Evolutionary conservation across 2,329 filamentous ascomycete species (phyloP).

Genomic region (Chaetomiaceae sp.): DNA sequence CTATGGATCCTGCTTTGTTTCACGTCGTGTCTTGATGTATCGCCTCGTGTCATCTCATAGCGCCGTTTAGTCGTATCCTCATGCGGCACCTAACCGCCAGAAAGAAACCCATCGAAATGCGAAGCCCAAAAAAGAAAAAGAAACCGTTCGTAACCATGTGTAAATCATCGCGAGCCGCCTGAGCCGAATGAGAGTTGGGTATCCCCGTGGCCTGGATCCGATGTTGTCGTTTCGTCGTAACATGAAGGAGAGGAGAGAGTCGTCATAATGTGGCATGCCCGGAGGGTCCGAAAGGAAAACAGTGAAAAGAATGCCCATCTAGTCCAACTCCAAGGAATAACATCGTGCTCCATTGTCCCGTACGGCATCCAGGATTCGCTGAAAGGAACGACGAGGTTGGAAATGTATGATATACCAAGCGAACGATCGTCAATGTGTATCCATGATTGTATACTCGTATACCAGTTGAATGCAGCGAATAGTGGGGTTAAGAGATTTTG

Average conservation of each 20-base stretch:
- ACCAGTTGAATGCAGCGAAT: not conserved
- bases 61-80: no score
- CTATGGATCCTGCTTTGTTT: no score
- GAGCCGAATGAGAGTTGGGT: conserved; percentile 13
- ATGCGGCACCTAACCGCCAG: no score
- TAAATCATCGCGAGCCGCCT: not conserved
- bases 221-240: conserved; percentile 15
- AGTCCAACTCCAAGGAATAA: conserved; percentile 2
- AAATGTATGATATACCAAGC: conserved; percentile 20
- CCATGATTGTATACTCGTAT: not conserved
- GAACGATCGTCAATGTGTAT: conserved; percentile 20
- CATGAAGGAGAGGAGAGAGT: conserved; percentile 7
- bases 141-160: not conserved
- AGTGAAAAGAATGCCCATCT: conserved; percentile 1
- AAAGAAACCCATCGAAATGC: not conserved
- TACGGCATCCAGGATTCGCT: not conserved
- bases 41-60: no score
- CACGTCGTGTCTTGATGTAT: no score
- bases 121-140: not conserved
- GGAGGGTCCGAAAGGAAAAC: not conserved
- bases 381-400: conserved; percentile 12
- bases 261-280: conserved; percentile 18
- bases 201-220: conserved; percentile 11
- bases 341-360: not conserved
- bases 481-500: no score